phyloP scores from a whole-genome alignment of 768 basidiomycete species.

The Kwoniella heveanensis region DNA sequence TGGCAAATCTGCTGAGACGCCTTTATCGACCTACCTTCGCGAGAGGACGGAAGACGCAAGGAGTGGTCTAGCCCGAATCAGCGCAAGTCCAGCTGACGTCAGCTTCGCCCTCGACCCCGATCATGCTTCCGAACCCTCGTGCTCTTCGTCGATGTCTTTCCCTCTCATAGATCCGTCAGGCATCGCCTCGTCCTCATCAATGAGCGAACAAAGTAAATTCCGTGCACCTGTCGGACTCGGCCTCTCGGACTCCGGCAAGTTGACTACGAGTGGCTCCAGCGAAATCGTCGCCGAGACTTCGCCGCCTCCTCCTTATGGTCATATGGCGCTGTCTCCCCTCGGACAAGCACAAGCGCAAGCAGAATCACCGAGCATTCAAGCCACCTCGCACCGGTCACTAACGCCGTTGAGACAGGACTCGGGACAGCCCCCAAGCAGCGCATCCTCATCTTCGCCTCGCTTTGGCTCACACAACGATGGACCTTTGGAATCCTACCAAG shows the following conservation, averaged over 20 bases:
- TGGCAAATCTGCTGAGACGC: slow-evolving; percentile 10
- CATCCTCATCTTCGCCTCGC: slow-evolving; percentile 13
- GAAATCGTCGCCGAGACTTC: slow-evolving; percentile 29
- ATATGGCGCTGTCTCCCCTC: slow-evolving; percentile 2
- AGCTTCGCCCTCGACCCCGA: slow-evolving; percentile 27
- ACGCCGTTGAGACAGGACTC: slow-evolving; percentile 23
- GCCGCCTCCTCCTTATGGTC: slow-evolving; percentile 49
- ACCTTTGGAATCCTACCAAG: too few species aligned
- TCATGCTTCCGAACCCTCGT: too few species aligned
- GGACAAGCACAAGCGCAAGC: background rate
- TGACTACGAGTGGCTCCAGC: background rate
- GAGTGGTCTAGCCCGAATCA: slow-evolving; percentile 10
- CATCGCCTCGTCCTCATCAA: background rate
- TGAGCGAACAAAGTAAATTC: background rate
- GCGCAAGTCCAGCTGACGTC: slow-evolving; percentile 31
- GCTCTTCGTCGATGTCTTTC: background rate
- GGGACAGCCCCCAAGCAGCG: slow-evolving; percentile 11
- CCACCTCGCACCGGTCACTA: background rate
- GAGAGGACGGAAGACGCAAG: slow-evolving; percentile 12
- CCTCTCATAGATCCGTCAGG: background rate
- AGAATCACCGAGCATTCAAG: background rate
- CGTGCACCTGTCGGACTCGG: slow-evolving; percentile 10
- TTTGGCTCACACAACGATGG: too few species aligned
- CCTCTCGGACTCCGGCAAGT: slow-evolving; percentile 4
- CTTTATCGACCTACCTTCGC: slow-evolving; percentile 4